Conservation (phyloP, 2,329 filamentous ascomycete genomes). For the Aspergillus sp. region DNA sequence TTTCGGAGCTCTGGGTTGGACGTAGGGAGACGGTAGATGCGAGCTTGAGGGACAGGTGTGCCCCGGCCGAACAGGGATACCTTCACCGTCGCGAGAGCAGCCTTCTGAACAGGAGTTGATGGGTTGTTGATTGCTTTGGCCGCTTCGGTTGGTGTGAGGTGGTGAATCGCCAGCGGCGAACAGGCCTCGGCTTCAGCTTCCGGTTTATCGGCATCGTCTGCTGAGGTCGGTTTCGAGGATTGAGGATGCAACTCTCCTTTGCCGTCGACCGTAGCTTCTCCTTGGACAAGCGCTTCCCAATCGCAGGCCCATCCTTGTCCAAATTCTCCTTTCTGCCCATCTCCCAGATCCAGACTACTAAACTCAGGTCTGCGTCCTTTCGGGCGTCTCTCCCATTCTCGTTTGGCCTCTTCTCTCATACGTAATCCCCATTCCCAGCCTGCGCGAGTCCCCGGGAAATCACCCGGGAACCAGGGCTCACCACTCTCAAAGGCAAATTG, state of each 20-base stretch:
- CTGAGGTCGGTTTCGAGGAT: not conserved
- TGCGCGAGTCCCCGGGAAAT: conserved; percentile 74
- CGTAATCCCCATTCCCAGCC: conserved; percentile 75
- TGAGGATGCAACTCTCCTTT: conserved; percentile 12
- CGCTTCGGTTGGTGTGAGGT: conserved; percentile 41
- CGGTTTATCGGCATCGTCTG: conserved; percentile 7
- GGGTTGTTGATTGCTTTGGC: conserved; percentile 16
- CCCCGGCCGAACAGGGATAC: conserved; percentile 69
- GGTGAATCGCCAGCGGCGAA: conserved; percentile 34
- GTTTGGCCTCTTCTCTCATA: conserved; percentile 58
- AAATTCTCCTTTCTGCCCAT: conserved; percentile 73
- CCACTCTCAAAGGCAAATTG: conserved; percentile 80
- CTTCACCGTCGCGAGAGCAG: conserved; percentile 58
- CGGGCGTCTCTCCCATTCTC: conserved; percentile 71
- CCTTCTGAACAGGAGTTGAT: conserved; percentile 20
- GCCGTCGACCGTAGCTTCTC: conserved; percentile 11
- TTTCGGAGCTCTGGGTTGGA: conserved; percentile 53
- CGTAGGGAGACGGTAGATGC: conserved; percentile 81
- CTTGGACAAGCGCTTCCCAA: conserved; percentile 67
- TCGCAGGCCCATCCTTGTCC: conserved; percentile 81
- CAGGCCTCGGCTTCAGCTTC: conserved; percentile 7
- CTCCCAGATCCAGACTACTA: conserved; percentile 70
- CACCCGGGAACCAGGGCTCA: conserved; percentile 79
- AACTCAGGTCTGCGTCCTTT: conserved; percentile 79
- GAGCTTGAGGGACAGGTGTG: conserved; percentile 66